Conservation (phyloP, 345 rosid genomes). For the Gynandropsis gynandra region DNA sequence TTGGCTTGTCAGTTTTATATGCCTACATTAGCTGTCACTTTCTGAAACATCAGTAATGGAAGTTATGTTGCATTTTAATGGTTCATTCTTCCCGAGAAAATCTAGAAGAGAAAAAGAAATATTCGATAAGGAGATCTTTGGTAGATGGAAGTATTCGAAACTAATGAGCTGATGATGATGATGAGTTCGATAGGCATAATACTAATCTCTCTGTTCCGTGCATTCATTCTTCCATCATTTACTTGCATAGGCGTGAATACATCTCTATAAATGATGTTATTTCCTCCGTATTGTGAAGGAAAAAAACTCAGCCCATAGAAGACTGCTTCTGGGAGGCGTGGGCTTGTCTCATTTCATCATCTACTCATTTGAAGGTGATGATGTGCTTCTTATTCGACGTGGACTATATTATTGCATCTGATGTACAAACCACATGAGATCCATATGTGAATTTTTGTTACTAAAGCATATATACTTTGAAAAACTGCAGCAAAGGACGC, state of each 20-base stretch:
- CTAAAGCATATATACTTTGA: conserved; percentile 27
- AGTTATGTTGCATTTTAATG: background rate
- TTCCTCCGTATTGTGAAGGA: conserved; percentile 38
- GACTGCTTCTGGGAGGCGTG: conserved; percentile 99
- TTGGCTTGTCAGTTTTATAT: background rate
- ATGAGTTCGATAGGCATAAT: background rate
- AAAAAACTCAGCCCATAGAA: conserved; percentile 52
- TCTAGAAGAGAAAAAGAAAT: background rate
- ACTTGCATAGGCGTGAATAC: conserved; percentile 3
- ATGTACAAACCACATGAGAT: background rate
- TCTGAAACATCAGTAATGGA: conserved; percentile 3
- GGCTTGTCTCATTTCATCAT: conserved; percentile 91
- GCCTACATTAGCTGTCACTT: conserved; percentile 2
- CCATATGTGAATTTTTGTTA: conserved; percentile 9
- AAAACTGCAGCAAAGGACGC: conserved; percentile 83
- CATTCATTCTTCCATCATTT: conserved; percentile 1
- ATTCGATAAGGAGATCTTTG: background rate
- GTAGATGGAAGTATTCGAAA: background rate
- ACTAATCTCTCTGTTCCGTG: too few species aligned
- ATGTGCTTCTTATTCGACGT: conserved; percentile 1
- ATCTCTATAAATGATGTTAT: conserved; percentile 7
- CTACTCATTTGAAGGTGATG: conserved; percentile 72
- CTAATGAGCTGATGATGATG: background rate
- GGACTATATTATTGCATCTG: background rate
- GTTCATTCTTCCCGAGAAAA: conserved; percentile 3